A percentile compares a stretch with the other conserved stretches of the same genome.
Conservation (phyloP, 2,329 filamentous ascomycete species). For the Colletotrichum sp. region DNA sequence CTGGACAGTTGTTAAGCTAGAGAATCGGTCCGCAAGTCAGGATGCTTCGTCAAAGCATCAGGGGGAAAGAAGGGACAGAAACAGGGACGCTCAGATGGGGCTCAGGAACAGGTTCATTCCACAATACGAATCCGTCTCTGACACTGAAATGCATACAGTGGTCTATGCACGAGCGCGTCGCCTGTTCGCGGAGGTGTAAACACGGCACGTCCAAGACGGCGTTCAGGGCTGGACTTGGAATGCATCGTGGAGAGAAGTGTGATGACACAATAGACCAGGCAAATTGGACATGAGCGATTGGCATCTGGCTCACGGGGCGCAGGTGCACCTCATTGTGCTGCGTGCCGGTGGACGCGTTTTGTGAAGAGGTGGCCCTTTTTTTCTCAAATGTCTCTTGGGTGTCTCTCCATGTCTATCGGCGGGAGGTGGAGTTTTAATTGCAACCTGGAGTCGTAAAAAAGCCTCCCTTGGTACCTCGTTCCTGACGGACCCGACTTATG, state of each 20-base stretch:
- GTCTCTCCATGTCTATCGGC: not conserved
- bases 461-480: conserved; percentile 11
- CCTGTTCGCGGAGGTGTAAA: not conserved
- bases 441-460: not conserved
- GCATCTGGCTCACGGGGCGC: not conserved
- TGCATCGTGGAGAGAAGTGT: not conserved
- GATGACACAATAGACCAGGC: conserved; percentile 7
- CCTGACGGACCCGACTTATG: conserved; percentile 5
- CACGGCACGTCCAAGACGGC: not conserved
- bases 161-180: not conserved
- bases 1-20: not conserved
- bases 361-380: not conserved
- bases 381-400: not conserved
- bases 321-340: not conserved
- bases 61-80: not conserved
- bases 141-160: not conserved
- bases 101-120: not conserved
- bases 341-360: conserved; percentile 5
- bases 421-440: not conserved
- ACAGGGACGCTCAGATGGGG: not conserved
- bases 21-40: not conserved
- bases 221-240: not conserved
- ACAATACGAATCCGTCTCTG: not conserved
- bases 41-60: not conserved
- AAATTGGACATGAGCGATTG: conserved; percentile 6